These are phyloP conservation scores for Quercus glauca DNA, from an alignment of 306 rosid genomes.

Conservation along the genomic window DNA sequence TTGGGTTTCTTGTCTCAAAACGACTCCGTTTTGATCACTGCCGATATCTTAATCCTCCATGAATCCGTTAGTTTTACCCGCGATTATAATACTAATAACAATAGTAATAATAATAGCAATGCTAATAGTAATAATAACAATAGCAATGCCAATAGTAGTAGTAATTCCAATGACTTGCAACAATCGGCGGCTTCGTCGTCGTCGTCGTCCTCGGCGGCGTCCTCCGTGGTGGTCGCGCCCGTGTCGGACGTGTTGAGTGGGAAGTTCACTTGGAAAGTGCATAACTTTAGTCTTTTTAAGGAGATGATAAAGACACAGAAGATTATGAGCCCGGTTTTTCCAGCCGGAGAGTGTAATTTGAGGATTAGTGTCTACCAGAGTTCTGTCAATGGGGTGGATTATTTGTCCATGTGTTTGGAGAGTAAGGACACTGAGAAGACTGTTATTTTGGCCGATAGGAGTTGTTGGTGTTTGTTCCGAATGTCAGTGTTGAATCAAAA, in stretches of 20 bases:
- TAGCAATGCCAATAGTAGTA: too few species aligned
- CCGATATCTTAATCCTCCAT: slow-evolving; percentile 78
- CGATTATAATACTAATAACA: slow-evolving; percentile 23
- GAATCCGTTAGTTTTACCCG: slow-evolving; percentile 89
- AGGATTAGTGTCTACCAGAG: slow-evolving; percentile 99
- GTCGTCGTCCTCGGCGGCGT: slow-evolving; percentile 35
- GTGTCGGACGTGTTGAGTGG: slow-evolving; percentile 83
- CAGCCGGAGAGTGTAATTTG: slow-evolving; percentile 98
- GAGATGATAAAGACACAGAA: slow-evolving; percentile 96
- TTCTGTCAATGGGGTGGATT: slow-evolving; percentile 81
- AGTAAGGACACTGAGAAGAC: slow-evolving; percentile 97
- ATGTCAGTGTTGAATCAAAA: slow-evolving; percentile 96
- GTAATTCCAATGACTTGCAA: slow-evolving; percentile 59
- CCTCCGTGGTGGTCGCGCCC: slow-evolving; percentile 63
- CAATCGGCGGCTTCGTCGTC: slow-evolving; percentile 31
- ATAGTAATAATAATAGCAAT: too few species aligned
- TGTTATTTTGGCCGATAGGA: slow-evolving; percentile 79
- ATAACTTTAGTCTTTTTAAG: slow-evolving; percentile 83
- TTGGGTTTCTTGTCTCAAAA: slow-evolving; percentile 61
- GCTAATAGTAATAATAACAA: too few species aligned
- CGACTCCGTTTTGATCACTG: slow-evolving; percentile 87
- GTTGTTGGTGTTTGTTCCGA: slow-evolving; percentile 98
- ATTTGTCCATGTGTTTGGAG: slow-evolving; percentile 97
- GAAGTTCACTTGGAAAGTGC: slow-evolving; percentile 99
- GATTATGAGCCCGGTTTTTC: slow-evolving; percentile 97